Percentiles rank a stretch among this genome's conserved stretches.
Evolutionary conservation across 2,329 filamentous ascomycete species (phyloP).

Genomic region (Rhynchosporium graminicola): DNA sequence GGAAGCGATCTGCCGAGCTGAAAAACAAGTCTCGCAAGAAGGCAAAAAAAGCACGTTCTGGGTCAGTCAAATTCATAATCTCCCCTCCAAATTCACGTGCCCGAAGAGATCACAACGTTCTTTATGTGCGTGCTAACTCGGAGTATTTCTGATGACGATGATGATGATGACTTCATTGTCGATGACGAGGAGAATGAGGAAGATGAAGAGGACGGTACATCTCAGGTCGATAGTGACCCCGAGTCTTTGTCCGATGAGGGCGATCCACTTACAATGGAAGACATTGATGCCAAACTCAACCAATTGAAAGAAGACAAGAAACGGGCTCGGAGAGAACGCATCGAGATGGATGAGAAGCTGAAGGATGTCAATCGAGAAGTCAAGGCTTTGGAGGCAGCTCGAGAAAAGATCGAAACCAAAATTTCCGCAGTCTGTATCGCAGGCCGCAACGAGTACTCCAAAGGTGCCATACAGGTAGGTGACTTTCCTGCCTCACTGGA

Average conservation of each 20-base stretch:
- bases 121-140: background rate
- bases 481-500: background rate
- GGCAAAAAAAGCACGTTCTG: slow-evolving; percentile 3
- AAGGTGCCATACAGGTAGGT: slow-evolving; percentile 11
- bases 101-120: too few relatives aligned
- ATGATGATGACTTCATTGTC: slow-evolving; percentile 38
- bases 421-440: slow-evolving; percentile 16
- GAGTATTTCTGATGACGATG: slow-evolving; percentile 32
- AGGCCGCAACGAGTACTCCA: slow-evolving; percentile 8
- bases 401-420: slow-evolving; percentile 6
- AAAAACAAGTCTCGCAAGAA: slow-evolving; percentile 32
- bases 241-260: slow-evolving; percentile 24
- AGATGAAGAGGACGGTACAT: slow-evolving; percentile 28
- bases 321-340: slow-evolving; percentile 40
- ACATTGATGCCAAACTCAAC: slow-evolving; percentile 46
- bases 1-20: slow-evolving; percentile 41
- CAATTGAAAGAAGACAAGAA: slow-evolving; percentile 48
- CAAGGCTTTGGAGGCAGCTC: slow-evolving; percentile 9
- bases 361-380: slow-evolving; percentile 2
- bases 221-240: slow-evolving; percentile 16
- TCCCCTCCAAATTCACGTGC: background rate
- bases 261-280: slow-evolving; percentile 44
- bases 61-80: slow-evolving; percentile 9
- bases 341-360: slow-evolving; percentile 40
- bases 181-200: slow-evolving; percentile 33